A percentile compares a stretch with the other conserved stretches of the same genome.
These are phyloP conservation scores for Syzygium aromaticum DNA, from an alignment of 345 rosid genomes.

Conservation along the genomic window DNA sequence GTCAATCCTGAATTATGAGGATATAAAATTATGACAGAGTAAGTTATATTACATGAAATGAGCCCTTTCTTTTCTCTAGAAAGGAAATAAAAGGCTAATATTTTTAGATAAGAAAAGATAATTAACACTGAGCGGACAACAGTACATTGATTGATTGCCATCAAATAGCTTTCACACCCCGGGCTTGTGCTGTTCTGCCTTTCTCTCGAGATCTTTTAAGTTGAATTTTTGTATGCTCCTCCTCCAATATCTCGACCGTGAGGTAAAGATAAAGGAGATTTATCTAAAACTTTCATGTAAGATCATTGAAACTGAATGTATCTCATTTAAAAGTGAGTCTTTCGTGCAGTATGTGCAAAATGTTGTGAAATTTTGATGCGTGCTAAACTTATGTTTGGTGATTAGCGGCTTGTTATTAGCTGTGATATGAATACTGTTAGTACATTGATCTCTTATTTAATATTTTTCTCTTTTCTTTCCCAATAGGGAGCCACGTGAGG, in stretches of 20 bases:
- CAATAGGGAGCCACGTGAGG: constrained; percentile 60
- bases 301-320: background rate
- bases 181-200: background rate
- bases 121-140: background rate
- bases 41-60: background rate
- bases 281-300: background rate
- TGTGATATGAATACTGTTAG: background rate
- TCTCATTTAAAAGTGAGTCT: background rate
- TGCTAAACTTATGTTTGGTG: background rate
- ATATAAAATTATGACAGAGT: background rate
- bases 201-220: background rate
- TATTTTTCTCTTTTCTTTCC: background rate
- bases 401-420: background rate
- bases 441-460: background rate
- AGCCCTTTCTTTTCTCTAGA: background rate
- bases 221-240: background rate
- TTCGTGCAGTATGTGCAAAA: background rate
- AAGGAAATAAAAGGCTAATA: background rate
- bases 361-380: background rate
- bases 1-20: background rate
- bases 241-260: background rate
- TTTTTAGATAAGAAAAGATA: background rate
- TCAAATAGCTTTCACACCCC: background rate
- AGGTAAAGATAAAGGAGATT: background rate
- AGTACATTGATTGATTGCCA: background rate